A percentile compares a stretch with the other conserved stretches of the same genome.
Conservation (phyloP, 179 eudicot species). For the Monotropa hypopitys region DNA sequence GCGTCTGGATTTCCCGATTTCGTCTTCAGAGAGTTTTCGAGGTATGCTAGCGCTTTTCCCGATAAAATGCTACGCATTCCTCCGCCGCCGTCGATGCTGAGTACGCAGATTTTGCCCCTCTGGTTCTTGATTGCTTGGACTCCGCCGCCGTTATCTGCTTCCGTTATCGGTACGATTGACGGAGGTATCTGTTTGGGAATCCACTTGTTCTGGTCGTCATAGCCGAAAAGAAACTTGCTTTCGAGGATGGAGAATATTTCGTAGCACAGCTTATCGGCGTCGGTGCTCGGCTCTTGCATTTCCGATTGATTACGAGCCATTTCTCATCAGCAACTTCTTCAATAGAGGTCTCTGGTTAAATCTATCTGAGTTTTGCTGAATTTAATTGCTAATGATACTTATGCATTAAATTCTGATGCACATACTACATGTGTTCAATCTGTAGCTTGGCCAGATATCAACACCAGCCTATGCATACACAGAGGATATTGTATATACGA, state of each 20-base stretch:
- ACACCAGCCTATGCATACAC: too few relatives aligned
- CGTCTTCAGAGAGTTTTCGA: conserved; percentile 45
- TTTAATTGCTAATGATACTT: background rate
- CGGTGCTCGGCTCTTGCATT: conserved; percentile 72
- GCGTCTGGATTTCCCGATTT: conserved; percentile 74
- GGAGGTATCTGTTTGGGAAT: conserved; percentile 44
- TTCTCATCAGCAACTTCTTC: background rate
- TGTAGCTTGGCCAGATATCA: background rate
- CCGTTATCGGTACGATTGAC: conserved; percentile 10
- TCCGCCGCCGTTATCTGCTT: conserved; percentile 9
- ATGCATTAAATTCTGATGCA: background rate
- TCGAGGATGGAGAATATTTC: conserved; percentile 84
- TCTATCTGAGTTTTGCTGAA: background rate
- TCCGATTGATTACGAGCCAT: conserved; percentile 31
- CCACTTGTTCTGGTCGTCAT: conserved; percentile 53
- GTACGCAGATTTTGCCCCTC: conserved; percentile 73
- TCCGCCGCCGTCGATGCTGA: conserved; percentile 77
- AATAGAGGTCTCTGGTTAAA: background rate
- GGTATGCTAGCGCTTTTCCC: conserved; percentile 60
- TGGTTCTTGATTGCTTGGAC: conserved; percentile 46
- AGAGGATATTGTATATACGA: background rate
- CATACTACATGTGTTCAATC: background rate
- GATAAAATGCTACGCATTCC: conserved; percentile 52
- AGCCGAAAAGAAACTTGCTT: conserved; percentile 70
- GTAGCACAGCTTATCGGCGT: conserved; percentile 81